These are phyloP conservation scores for Ceratocystis cacaofunesta DNA, from an alignment of 2,329 filamentous ascomycete genomes.

Conservation along the genomic window DNA sequence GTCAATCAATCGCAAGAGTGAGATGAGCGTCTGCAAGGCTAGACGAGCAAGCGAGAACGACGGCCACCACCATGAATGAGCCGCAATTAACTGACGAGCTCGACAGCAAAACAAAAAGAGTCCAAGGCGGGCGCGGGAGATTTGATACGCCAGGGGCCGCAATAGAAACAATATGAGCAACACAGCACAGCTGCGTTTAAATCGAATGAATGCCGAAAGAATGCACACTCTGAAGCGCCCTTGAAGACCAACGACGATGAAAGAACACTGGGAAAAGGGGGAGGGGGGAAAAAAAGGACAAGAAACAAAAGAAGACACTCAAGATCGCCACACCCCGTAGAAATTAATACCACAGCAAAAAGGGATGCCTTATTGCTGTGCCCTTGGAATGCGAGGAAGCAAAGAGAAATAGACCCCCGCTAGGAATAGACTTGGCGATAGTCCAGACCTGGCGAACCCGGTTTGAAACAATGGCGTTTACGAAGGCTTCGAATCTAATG, in stretches of 20 bases:
- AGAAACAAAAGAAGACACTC: neutral
- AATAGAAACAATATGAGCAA: neutral
- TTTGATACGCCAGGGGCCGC: neutral
- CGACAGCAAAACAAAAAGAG: neutral
- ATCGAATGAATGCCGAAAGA: too few species aligned
- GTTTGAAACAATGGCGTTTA: constrained; percentile 8
- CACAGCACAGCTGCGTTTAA: neutral
- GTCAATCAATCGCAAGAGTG: neutral
- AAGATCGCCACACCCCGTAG: neutral
- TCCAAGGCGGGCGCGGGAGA: neutral
- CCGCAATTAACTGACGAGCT: neutral
- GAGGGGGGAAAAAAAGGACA: neutral
- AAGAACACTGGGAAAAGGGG: neutral
- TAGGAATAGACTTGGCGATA: neutral
- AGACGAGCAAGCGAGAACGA: neutral
- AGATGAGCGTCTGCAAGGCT: neutral
- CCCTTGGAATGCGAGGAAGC: neutral
- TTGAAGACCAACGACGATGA: neutral
- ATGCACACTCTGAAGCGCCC: neutral
- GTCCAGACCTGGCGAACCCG: neutral
- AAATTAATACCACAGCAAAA: neutral
- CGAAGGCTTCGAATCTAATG: neutral
- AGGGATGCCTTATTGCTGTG: neutral
- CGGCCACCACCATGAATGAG: neutral
- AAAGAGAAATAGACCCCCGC: neutral